phyloP scores from a whole-genome alignment of 2,329 filamentous ascomycete genomes.

The Nemania sp. region DNA sequence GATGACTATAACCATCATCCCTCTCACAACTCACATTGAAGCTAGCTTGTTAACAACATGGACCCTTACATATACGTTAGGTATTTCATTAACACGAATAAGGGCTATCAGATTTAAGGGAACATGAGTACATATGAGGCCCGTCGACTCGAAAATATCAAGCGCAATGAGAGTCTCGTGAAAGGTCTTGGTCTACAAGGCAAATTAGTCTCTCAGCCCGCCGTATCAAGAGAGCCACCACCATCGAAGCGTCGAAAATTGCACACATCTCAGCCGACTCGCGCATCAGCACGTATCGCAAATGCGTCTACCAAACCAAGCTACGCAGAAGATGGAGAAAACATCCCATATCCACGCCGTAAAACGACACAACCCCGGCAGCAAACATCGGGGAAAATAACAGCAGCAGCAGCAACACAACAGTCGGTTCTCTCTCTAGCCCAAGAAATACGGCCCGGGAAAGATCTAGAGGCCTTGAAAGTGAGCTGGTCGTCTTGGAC shows the following conservation, averaged over 20 bases:
- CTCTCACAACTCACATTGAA: no score
- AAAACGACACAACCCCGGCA: not conserved
- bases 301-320: slow-evolving; percentile 50
- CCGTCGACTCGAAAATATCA: slow-evolving; percentile 61
- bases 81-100: not conserved
- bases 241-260: slow-evolving; percentile 56
- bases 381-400: not conserved
- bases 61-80: no score
- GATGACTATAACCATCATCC: no score
- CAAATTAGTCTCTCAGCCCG: slow-evolving; percentile 37
- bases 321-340: slow-evolving; percentile 54
- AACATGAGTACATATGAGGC: slow-evolving; percentile 57
- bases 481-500: slow-evolving; percentile 60
- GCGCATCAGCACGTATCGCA: slow-evolving; percentile 62
- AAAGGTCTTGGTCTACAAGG: slow-evolving; percentile 59
- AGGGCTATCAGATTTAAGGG: not conserved
- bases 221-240: slow-evolving; percentile 35
- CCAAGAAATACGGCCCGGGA: slow-evolving; percentile 1
- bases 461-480: slow-evolving; percentile 41
- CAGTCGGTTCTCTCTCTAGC: not conserved
- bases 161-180: slow-evolving; percentile 61
- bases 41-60: no score
- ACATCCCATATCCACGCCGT: slow-evolving; percentile 17
- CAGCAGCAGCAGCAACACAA: not conserved
- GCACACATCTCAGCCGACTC: slow-evolving; percentile 52